phyloP scores from a whole-genome alignment of 495 filamentous ascomycete genomes.

The Daldinia bambusicola region DNA sequence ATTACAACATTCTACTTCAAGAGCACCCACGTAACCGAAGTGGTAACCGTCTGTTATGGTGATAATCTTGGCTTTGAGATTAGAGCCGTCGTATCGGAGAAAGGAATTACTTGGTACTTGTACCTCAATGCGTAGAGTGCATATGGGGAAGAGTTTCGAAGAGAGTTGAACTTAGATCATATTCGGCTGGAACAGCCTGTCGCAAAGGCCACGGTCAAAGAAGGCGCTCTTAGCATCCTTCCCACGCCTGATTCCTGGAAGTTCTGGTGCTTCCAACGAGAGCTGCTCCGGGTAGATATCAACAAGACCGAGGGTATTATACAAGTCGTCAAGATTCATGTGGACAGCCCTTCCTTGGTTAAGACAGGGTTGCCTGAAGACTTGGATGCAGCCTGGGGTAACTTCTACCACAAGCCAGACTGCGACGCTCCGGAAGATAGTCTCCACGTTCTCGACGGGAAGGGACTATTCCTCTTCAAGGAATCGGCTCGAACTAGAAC shows the following conservation, averaged over 20 bases:
- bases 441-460: conserved; percentile 61
- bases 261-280: conserved; percentile 16
- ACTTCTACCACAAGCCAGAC: conserved; percentile 64
- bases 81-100: conserved; percentile 46
- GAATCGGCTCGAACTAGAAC: conserved; percentile 64
- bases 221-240: not conserved
- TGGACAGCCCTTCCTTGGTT: not conserved
- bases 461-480: conserved; percentile 70
- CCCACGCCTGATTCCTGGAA: conserved; percentile 8
- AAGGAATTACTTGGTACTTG: conserved; percentile 45
- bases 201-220: conserved; percentile 16
- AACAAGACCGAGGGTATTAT: not conserved
- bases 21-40: conserved; percentile 49
- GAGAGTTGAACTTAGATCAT: not conserved
- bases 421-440: conserved; percentile 74
- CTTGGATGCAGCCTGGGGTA: conserved; percentile 56
- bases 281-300: not conserved
- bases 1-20: conserved; percentile 46
- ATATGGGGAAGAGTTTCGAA: conserved; percentile 7
- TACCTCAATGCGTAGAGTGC: conserved; percentile 45
- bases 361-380: not conserved
- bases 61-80: conserved; percentile 47
- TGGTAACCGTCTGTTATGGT: conserved; percentile 48
- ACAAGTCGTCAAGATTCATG: not conserved
- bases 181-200: conserved; percentile 31